A percentile compares a stretch with the other conserved stretches of the same genome.
Evolutionary conservation across 768 basidiomycete genomes (phyloP).

Genomic region (Trametes cinnabarina): DNA sequence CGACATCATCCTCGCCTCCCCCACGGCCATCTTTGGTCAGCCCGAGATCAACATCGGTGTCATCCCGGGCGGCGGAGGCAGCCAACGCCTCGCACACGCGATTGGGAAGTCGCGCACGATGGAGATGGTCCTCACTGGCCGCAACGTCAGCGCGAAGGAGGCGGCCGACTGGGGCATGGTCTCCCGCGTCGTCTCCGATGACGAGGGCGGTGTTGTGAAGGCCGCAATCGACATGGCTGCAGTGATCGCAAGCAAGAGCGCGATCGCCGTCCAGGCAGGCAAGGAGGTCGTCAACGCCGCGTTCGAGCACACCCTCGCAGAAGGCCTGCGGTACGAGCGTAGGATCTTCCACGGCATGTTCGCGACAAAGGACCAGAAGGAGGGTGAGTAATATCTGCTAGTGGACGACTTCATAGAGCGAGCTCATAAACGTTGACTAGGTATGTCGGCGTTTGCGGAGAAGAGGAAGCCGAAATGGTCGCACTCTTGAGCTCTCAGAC

Average conservation of each 20-base stretch:
- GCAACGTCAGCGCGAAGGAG: conserved; percentile 74
- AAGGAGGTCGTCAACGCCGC: conserved; percentile 96
- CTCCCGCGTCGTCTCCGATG: conserved; percentile 73
- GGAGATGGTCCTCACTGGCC: conserved; percentile 91
- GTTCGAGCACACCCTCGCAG: conserved; percentile 73
- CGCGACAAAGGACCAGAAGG: conserved; percentile 93
- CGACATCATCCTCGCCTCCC: conserved; percentile 91
- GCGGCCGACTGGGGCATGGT: conserved; percentile 88
- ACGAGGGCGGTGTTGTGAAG: conserved; percentile 76
- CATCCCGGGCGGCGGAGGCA: conserved; percentile 93
- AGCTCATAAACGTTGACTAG: conserved; percentile 40
- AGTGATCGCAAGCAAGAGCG: conserved; percentile 78
- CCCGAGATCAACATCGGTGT: conserved; percentile 95
- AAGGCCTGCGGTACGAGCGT: conserved; percentile 86
- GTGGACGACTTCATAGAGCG: not conserved
- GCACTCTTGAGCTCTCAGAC: conserved; percentile 39
- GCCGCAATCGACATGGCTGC: conserved; percentile 83
- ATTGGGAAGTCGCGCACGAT: conserved; percentile 93
- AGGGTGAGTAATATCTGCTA: conserved; percentile 55
- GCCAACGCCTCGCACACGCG: conserved; percentile 75
- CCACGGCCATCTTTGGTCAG: conserved; percentile 90
- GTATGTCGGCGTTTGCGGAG: conserved; percentile 93
- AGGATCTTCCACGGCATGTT: conserved; percentile 89
- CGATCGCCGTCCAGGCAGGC: conserved; percentile 76
- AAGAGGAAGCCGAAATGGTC: conserved; percentile 88